Base-by-base conservation (phyloP, 805 yeast genomes). In the Starmera quercuum region DNA sequence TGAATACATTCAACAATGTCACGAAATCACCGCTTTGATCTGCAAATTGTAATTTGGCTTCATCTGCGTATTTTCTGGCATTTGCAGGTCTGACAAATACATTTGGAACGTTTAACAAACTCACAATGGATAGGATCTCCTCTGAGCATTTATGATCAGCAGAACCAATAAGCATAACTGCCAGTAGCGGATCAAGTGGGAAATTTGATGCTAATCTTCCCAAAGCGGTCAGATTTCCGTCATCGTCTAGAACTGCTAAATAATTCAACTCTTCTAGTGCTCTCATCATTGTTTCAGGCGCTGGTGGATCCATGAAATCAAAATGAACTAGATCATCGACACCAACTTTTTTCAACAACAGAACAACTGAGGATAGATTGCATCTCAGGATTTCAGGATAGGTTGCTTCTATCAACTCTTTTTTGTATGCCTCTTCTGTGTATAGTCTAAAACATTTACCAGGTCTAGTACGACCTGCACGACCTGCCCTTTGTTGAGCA, bases 271-370 rank as follows among this genome's bases (percentile, higher is more conserved):
- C 98, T 59, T 90, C 98, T 42, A 90, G 66, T 0, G 97, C 97
- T 56, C 98, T 73, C 98, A 92, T 92, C 98, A 90, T 92, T 6
- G 98, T 92, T 60, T 90, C 98, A 8, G 98, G 98, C 3, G 97
- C 97, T 11, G 98, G 98, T 7, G 98, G 97, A 54, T 90, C 98
- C 95, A 90, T 90, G 55, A 92, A 90, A 58, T 92, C 98, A 54
- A 90, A 90, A 61, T 90, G 97, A 26, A 92, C 98, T 51, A 90
- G 73, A 62, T 90, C 97, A 54, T 92, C 95, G 43, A 90, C 73
- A 11, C 97, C 97, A 43, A 92, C 72, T 60, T 92, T 92, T 58
- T 92, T 92, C 59, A 90, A 69, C 56, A 92, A 95, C 42, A 90
- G 64, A 23, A 90, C 97, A 0, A 97, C 92, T 17, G 87, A 80